A percentile compares a stretch with the other conserved stretches of the same genome.
phyloP scores from a whole-genome alignment of 2,329 filamentous ascomycete genomes.

The Exophiala mesophila region DNA sequence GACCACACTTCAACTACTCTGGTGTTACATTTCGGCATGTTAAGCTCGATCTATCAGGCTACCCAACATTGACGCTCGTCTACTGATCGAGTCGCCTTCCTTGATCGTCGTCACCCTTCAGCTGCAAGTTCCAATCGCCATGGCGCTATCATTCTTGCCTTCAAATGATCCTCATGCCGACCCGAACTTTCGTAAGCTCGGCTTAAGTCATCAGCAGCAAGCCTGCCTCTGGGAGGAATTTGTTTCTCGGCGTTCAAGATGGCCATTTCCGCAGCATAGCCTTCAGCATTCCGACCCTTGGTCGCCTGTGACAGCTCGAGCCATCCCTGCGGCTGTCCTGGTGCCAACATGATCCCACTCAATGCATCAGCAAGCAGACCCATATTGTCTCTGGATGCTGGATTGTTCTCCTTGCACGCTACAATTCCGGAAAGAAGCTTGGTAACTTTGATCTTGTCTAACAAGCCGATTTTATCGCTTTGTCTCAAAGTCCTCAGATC shows the following conservation, averaged over 20 bases:
- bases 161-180: slow-evolving; percentile 67
- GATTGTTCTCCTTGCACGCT: slow-evolving; percentile 48
- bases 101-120: no score
- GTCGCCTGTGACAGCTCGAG: slow-evolving; percentile 61
- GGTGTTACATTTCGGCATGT: no score
- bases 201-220: slow-evolving; percentile 66
- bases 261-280: slow-evolving; percentile 67
- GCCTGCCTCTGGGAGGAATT: slow-evolving; percentile 65
- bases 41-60: no score
- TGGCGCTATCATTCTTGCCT: slow-evolving; percentile 72
- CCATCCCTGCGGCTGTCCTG: slow-evolving; percentile 77
- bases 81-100: no score
- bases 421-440: slow-evolving; percentile 73
- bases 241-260: slow-evolving; percentile 70
- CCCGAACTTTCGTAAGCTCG: slow-evolving; percentile 70
- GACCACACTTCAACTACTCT: no score
- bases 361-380: slow-evolving; percentile 59
- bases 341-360: slow-evolving; percentile 73
- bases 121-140: slow-evolving; percentile 51
- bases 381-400: slow-evolving; percentile 40
- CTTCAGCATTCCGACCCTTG: slow-evolving; percentile 44
- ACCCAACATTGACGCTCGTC: no score
- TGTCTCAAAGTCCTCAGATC: slow-evolving; percentile 71
- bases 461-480: slow-evolving; percentile 56
- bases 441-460: slow-evolving; percentile 65